Evolutionary conservation across 495 filamentous ascomycete genomes (phyloP).

Genomic region (Penicillium daleae): DNA sequence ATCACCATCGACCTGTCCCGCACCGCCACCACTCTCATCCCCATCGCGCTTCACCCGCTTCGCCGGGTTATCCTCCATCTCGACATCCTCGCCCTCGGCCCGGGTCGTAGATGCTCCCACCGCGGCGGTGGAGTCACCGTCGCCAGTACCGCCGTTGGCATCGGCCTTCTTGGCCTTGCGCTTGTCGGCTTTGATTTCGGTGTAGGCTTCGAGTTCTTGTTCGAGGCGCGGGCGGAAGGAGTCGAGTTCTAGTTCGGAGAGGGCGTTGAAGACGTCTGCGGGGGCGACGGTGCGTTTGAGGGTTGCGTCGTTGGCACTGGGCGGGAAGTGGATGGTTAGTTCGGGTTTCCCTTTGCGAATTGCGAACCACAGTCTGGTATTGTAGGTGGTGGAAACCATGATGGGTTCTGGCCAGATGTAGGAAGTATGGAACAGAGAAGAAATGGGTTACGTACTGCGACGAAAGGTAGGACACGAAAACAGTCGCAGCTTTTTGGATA

Average conservation of each 20-base stretch:
- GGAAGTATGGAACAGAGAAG: not conserved
- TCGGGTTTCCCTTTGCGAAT: no score
- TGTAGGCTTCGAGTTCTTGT: conserved; percentile 62
- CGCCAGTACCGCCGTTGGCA: conserved; percentile 32
- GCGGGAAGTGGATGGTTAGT: not conserved
- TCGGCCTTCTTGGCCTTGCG: conserved; percentile 62
- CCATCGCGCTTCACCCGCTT: conserved; percentile 54
- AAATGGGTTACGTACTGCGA: conserved; percentile 62
- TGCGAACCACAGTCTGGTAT: no score
- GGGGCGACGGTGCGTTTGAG: conserved; percentile 87
- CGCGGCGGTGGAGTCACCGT: conserved; percentile 31
- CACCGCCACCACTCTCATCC: conserved; percentile 45
- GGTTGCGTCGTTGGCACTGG: conserved; percentile 76
- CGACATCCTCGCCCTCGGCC: conserved; percentile 43
- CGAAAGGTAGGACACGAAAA: conserved; percentile 90
- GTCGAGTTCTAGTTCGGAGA: conserved; percentile 83
- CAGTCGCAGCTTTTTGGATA: conserved; percentile 88
- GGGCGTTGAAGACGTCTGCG: conserved; percentile 77
- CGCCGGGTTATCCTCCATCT: conserved; percentile 38
- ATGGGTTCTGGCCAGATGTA: not conserved
- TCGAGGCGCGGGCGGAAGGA: conserved; percentile 68
- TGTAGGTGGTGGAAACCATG: not conserved
- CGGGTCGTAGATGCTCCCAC: conserved; percentile 33
- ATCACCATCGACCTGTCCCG: conserved; percentile 49
- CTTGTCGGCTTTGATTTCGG: conserved; percentile 66